Evolutionary conservation across 192 early-diverging fungal genomes (phyloP).

Genomic region (Backusella morwellensis): DNA sequence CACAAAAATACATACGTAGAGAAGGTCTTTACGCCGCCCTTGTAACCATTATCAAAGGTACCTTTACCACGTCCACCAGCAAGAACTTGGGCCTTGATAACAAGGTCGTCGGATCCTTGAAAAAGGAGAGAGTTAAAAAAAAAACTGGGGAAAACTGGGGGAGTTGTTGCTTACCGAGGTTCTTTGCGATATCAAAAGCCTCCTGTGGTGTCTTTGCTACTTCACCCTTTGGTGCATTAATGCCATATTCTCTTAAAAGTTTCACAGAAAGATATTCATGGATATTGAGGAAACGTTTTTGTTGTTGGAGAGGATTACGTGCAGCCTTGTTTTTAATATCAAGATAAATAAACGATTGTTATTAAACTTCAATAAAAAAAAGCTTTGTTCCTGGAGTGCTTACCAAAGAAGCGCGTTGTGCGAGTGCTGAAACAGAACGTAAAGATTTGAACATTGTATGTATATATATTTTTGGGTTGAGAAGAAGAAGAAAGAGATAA

Average conservation of each 20-base stretch:
- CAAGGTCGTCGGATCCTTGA: slow-evolving; percentile 32
- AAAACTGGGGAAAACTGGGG: slow-evolving; percentile 1
- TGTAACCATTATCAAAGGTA: slow-evolving; percentile 90
- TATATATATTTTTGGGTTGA: background rate
- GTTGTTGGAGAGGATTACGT: slow-evolving; percentile 42
- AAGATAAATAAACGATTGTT: background rate
- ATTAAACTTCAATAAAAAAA: background rate
- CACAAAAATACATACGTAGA: slow-evolving; percentile 70
- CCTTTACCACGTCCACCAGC: slow-evolving; percentile 99
- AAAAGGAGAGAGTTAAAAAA: background rate
- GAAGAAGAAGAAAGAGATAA: background rate
- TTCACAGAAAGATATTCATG: slow-evolving; percentile 98
- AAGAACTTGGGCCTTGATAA: slow-evolving; percentile 70
- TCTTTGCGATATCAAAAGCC: slow-evolving; percentile 82
- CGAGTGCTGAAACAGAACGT: slow-evolving; percentile 21
- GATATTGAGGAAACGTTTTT: slow-evolving; percentile 90
- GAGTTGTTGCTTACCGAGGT: slow-evolving; percentile 57
- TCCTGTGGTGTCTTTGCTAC: slow-evolving; percentile 88
- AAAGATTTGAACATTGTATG: slow-evolving; percentile 32
- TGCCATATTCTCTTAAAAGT: slow-evolving; percentile 86
- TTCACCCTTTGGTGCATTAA: slow-evolving; percentile 85
- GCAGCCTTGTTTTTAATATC: slow-evolving; percentile 7
- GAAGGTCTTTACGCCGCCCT: slow-evolving; percentile 94
- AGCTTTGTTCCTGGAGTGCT: background rate
- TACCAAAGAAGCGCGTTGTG: slow-evolving; percentile 31